Evolutionary conservation across 2,329 filamentous ascomycete genomes (phyloP).

Genomic region (Ascocoryne sarcoides): DNA sequence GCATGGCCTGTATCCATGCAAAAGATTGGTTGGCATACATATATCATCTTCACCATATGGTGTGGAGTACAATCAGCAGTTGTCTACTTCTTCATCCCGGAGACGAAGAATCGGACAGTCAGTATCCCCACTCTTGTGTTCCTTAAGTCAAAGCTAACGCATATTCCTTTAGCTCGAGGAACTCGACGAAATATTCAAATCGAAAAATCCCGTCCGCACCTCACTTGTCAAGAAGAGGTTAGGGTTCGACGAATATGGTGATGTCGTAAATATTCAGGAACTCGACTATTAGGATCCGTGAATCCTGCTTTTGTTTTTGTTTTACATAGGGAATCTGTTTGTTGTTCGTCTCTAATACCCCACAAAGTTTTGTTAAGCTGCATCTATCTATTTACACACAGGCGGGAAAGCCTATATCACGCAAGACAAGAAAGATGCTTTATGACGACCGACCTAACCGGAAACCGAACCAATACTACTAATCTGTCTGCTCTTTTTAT

Average conservation of each 20-base stretch:
- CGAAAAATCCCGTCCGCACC: constrained; percentile 36
- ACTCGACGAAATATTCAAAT: constrained; percentile 41
- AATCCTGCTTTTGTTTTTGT: too few species aligned
- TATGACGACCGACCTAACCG: too few species aligned
- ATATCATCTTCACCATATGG: constrained; percentile 43
- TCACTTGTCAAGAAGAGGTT: constrained; percentile 35
- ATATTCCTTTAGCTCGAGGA: constrained; percentile 35
- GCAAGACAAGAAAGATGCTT: too few species aligned
- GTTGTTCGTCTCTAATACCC: too few species aligned
- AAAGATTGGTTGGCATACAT: constrained; percentile 44
- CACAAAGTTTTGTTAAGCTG: too few species aligned
- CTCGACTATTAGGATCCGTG: too few species aligned
- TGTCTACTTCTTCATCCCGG: constrained; percentile 42
- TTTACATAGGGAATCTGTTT: too few species aligned
- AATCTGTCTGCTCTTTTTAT: too few species aligned
- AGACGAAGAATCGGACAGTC: constrained; percentile 38
- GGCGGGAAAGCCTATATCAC: too few species aligned
- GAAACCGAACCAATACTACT: too few species aligned
- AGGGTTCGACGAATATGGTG: constrained; percentile 28
- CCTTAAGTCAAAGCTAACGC: neutral
- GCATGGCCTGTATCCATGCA: constrained; percentile 39
- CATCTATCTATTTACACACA: too few species aligned
- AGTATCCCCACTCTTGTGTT: constrained; percentile 3
- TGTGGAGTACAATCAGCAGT: constrained; percentile 32
- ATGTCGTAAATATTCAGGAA: constrained; percentile 24